Evolutionary conservation across 257 asterid genomes (phyloP), one percentile per base, ranked within the genome.

Genomic region (Petunia secreta): DNA sequence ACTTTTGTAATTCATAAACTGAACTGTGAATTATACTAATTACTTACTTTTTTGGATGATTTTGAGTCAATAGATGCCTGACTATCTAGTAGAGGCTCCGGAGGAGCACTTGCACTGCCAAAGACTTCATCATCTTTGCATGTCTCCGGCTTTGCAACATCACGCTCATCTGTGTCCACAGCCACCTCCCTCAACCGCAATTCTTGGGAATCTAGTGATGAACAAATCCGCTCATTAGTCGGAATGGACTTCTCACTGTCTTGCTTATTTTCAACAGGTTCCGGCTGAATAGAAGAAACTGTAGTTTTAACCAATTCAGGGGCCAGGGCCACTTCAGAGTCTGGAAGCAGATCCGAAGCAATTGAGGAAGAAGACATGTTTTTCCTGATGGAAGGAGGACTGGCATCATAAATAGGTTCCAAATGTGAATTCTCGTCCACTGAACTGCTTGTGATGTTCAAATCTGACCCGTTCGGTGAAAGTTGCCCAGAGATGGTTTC

Each of bases 311-410:
- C 89, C 75, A 82, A 11, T 41, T 71, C 87, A 80, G 88, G 85
- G 14, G 82, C 71, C 9, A 78, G 67, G 55, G 58, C 84, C 46
- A 25, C 80, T 83, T 85, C 93, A 66, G 85, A 81, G 62, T 87
- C 92, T 3, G 62, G 89, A 81, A 82, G 88, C 85, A 81, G 59
- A 82, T 88, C 91, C 15, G 90, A 86, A 71, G 89, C 82, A 71
- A 80, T 68, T 37, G 91, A 88, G 63, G 94, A 84, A 15, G 91
- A 87, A 34, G 94, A 84, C n/a, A 80, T 78, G 66, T 81, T 88
- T 46, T 78, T 78, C 81, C 46, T 64, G 38, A 63, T 64, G 57
- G 81, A 62, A 62, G 60, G 46, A 66, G 75, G 81, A 66, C 81
- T 78, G 55, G 81, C 69, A 43, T 78, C 69, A 38, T 78, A 63